phyloP scores from a whole-genome alignment of 2,329 filamentous ascomycete genomes.

The Arthrobotrys megalospora region DNA sequence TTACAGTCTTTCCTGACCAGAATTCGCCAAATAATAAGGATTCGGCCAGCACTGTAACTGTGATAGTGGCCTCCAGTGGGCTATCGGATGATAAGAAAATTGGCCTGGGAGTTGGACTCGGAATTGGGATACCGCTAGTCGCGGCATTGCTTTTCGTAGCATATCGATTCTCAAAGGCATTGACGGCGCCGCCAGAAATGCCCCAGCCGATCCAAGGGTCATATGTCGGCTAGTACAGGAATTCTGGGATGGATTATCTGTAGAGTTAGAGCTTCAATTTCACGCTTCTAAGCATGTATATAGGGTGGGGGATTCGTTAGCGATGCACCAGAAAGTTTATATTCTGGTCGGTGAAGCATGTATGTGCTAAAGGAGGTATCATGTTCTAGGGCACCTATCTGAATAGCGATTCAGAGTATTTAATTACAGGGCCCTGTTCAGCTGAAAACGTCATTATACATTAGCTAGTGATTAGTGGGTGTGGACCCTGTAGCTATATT shows the following conservation, averaged over 20 bases:
- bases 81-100: slow-evolving; percentile 21
- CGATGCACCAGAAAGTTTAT: too few species aligned
- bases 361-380: too few species aligned
- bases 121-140: slow-evolving; percentile 31
- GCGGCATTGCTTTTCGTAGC: neutral
- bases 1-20: neutral
- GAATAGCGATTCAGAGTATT: too few species aligned
- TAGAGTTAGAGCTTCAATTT: too few species aligned
- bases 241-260: too few species aligned
- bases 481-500: too few species aligned
- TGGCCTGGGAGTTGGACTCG: slow-evolving; percentile 31
- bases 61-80: slow-evolving; percentile 4
- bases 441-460: too few species aligned
- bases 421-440: too few species aligned
- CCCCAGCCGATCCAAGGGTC: slow-evolving; percentile 37
- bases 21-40: neutral
- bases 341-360: too few species aligned
- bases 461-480: too few species aligned
- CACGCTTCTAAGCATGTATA: neutral
- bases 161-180: neutral
- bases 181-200: slow-evolving; percentile 17
- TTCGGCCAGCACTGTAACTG: neutral
- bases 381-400: too few species aligned
- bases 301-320: too few species aligned
- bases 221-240: neutral